phyloP scores from a whole-genome alignment of 1,284 basidiomycete species.

The Puccinia triticina region DNA sequence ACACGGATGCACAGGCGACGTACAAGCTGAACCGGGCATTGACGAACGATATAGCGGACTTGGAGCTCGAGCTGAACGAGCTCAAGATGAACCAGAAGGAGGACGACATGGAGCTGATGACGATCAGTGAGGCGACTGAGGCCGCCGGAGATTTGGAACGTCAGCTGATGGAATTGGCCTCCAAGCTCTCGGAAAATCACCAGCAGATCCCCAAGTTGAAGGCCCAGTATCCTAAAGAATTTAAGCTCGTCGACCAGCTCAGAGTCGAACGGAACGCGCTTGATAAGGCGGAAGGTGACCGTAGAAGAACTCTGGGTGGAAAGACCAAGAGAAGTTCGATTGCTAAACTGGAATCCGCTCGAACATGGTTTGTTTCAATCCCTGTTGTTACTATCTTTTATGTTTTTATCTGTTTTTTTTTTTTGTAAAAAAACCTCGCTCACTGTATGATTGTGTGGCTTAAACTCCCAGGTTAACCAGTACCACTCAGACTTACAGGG shows the following conservation, averaged over 20 bases:
- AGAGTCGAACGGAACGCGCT: constrained; percentile 41
- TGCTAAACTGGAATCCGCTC: constrained; percentile 28
- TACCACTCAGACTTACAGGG: constrained; percentile 28
- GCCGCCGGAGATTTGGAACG: constrained; percentile 32
- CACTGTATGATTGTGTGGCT: not conserved
- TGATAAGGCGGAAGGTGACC: constrained; percentile 48
- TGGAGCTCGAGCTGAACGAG: constrained; percentile 48
- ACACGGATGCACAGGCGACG: constrained; percentile 7
- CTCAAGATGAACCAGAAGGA: constrained; percentile 48
- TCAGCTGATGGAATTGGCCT: constrained; percentile 33
- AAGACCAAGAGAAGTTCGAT: constrained; percentile 32
- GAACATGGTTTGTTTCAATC: constrained; percentile 23
- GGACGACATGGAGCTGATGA: constrained; percentile 46
- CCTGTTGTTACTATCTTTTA: not conserved
- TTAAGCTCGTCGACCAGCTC: constrained; percentile 42
- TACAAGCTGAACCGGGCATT: constrained; percentile 28
- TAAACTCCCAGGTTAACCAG: constrained; percentile 24
- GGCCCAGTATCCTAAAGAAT: constrained; percentile 29
- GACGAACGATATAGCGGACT: constrained; percentile 45
- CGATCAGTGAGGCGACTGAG: constrained; percentile 40
- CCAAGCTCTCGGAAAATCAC: constrained; percentile 22
- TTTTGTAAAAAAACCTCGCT: constrained; percentile 6
- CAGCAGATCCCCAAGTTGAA: constrained; percentile 35
- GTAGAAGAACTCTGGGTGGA: constrained; percentile 36
- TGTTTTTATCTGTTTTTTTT: too few relatives aligned